Evolutionary conservation across 352 stramenopile genomes (phyloP), one percentile per base, ranked within the genome.

Genomic region (Plasmopara viticola): DNA sequence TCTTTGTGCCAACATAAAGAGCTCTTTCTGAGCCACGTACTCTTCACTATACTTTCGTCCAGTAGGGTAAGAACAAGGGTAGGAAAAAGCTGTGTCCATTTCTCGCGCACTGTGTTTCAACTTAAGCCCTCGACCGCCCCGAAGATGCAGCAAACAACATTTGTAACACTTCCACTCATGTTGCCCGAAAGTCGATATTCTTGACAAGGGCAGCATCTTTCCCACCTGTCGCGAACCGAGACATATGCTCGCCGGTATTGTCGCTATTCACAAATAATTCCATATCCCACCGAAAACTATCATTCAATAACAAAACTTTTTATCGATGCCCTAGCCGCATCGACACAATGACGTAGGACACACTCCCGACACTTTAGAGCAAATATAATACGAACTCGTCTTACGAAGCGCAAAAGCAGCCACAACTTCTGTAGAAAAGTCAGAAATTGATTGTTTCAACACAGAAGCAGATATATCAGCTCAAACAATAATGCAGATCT

Each of bases 221-320:
- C 15, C 39, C 39, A 15, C 25, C n/a, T 44, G 39, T 2, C 8
- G n/a, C 39, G 39, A 44, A 44, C 29, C 39, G 39, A 20, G 39
- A 5, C 39, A 44, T 29, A 28, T 29, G 39, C 39, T 29, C 39
- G 15, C 39, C n/a, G 39, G 29, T 44, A 9, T 44, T 29, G 39
- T 35, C 31, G 6, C 31, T 4, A 35, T 35, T 35, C 31, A 5
- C 31, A 8, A 35, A 4, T 2, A 35, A 12, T 2, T 35, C 4
- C 6, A 35, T 8, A 2, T 12, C 31, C 31, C 31, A 35, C 31
- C 31, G 4, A 8, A 35, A 4, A 35, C 31, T 35, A 6, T 12
- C 39, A 44, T 44, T 44, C 6, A 44, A 12, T 28, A 28, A 44
- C 7, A 44, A 44, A 15, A 12, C 39, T 44, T 20, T 44, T n/a